Base-by-base conservation (phyloP, 1,284 basidiomycete species). In the Malassezia equina region DNA sequence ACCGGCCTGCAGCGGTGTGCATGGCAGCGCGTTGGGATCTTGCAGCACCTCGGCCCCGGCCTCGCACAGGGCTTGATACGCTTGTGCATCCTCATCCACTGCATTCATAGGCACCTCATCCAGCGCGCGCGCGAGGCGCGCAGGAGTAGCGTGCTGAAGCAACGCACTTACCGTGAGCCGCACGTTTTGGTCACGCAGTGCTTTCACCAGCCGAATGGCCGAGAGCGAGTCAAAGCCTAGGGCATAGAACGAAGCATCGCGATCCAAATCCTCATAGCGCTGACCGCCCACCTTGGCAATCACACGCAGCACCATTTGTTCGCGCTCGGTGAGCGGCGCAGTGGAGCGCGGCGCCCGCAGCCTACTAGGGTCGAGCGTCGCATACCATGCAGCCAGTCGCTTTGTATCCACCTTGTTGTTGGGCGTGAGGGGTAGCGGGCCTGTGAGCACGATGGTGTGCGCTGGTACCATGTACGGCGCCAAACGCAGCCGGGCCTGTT, bases 141-240 rank as follows among this genome's bases (percentile, higher is more conserved):
- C 24, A 8, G 50, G 47, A 19, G 55, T 47, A 12, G 21, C 55
- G 27, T 32, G 21, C 28, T 50, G 33, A 3, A 73, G 54, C 1
- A 71, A 47, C 17, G 65, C 62, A 2, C 59, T 59, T 4, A 63
- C 66, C 9, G 60, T 59, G n/a, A 64, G 36, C 2, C 23, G 0
- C 23, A 47, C 23, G 29, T 41, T 39, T 9, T 5, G 8, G 24
- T 27, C 39, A 6, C 45, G 49, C 17, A 73, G 50, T 29, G 39
- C 19, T 44, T 57, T 58, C 21, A 63, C 61, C 1, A 73, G 58
- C 24, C 63, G 57, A 29, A 69, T 65, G 2, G 66, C 65, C 24
- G 65, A 64, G 42, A 73, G 66, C 41, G 68, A 71, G 47, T 71
- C 70, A 42, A 73, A 55, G n/a, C 70, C 70, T 1, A 71, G 62